Conservation (phyloP, 495 filamentous ascomycete genomes). For the Trichoderma orchidacearum region DNA sequence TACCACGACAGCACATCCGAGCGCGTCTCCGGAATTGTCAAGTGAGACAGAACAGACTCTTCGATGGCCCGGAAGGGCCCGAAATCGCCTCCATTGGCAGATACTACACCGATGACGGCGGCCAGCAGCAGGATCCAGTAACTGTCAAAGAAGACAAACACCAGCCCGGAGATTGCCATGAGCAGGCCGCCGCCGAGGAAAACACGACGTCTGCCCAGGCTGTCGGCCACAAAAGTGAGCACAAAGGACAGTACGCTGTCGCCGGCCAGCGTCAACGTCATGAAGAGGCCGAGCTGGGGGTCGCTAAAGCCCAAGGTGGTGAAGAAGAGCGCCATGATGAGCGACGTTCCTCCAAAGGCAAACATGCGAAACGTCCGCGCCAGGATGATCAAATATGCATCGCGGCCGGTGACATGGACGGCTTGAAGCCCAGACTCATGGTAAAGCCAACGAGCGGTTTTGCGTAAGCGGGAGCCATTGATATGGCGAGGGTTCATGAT, state of each 20-base stretch:
- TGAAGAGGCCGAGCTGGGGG: conserved; percentile 65
- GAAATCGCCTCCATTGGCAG: conserved; percentile 64
- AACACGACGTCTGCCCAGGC: conserved; percentile 52
- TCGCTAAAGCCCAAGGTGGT: conserved; percentile 49
- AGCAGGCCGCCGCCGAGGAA: conserved; percentile 50
- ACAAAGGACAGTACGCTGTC: conserved; percentile 65
- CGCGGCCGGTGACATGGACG: conserved; percentile 32
- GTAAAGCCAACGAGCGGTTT: conserved; percentile 16
- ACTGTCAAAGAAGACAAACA: conserved; percentile 53
- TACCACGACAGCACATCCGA: conserved; percentile 82
- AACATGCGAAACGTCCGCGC: conserved; percentile 50
- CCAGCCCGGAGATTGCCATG: conserved; percentile 53
- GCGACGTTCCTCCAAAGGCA: conserved; percentile 24
- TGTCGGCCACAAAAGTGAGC: conserved; percentile 66
- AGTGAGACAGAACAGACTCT: conserved; percentile 63
- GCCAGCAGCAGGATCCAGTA: conserved; percentile 66
- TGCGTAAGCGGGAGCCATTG: background rate
- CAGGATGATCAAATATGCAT: conserved; percentile 62
- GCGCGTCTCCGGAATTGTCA: conserved; percentile 46
- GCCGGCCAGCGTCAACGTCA: conserved; percentile 73
- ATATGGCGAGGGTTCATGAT: background rate
- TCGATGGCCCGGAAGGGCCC: conserved; percentile 78
- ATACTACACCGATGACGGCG: conserved; percentile 71
- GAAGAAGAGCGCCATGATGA: conserved; percentile 35
- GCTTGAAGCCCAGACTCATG: conserved; percentile 34